These are phyloP conservation scores for Lanmaoa rubissima DNA, from an alignment of 768 basidiomycete species.

Conservation along the genomic window DNA sequence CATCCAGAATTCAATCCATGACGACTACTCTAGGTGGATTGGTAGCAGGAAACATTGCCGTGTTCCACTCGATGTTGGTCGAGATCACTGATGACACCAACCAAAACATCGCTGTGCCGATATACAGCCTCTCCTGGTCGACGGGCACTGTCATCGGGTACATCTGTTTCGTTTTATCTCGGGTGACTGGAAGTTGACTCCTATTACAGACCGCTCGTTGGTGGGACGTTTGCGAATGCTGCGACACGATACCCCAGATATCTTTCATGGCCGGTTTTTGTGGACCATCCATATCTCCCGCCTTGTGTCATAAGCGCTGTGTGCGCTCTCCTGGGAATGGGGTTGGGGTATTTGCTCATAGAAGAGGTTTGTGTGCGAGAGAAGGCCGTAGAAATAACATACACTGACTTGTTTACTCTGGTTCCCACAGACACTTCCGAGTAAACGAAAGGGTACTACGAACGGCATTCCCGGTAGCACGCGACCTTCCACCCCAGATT, in stretches of 20 bases:
- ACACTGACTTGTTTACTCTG: neutral
- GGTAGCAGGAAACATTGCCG: constrained; percentile 7
- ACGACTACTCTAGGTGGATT: constrained; percentile 4
- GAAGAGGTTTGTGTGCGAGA: constrained; percentile 8
- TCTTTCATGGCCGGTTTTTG: constrained; percentile 8
- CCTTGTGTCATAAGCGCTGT: constrained; percentile 1
- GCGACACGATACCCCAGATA: constrained; percentile 5
- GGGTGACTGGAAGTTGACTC: neutral
- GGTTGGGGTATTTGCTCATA: constrained; percentile 1
- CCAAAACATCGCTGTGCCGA: constrained; percentile 10
- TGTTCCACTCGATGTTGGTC: constrained; percentile 7
- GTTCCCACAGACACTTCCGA: constrained; percentile 3
- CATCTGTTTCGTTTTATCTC: neutral
- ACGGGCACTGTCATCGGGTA: constrained; percentile 2
- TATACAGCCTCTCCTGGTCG: constrained; percentile 13
- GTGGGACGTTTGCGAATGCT: constrained; percentile 9
- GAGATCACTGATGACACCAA: constrained; percentile 17
- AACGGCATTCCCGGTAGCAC: neutral
- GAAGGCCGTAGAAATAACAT: neutral
- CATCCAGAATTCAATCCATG: neutral
- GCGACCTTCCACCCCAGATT: neutral
- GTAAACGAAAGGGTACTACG: neutral
- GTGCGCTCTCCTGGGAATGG: neutral
- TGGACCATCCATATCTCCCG: constrained; percentile 7
- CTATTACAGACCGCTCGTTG: constrained; percentile 5